Percentiles rank a stretch among this genome's conserved stretches.
Conservation (phyloP, 2,329 filamentous ascomycete genomes). For the Paraconiothyrium sp. region DNA sequence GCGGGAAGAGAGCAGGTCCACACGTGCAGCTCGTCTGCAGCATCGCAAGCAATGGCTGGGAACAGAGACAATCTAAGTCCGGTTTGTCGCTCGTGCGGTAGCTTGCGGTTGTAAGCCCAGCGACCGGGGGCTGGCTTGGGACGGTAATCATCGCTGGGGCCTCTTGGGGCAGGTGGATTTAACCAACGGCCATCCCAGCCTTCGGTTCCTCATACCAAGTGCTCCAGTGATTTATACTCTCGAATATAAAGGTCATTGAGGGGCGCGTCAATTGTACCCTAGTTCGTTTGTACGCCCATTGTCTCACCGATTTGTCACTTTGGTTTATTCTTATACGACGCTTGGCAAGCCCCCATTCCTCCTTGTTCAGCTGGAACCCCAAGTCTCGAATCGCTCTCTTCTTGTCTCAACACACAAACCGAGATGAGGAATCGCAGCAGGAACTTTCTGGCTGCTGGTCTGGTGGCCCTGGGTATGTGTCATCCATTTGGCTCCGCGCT, state of each 20-base stretch:
- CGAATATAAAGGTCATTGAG: not conserved
- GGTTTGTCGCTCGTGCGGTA: not conserved
- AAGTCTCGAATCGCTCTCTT: not conserved
- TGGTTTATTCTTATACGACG: conserved; percentile 8
- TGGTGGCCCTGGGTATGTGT: conserved; percentile 40
- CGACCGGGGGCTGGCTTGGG: conserved; percentile 2
- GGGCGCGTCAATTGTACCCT: not conserved
- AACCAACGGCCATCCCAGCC: conserved; percentile 1
- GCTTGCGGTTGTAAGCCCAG: conserved; percentile 5
- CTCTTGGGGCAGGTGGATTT: not conserved
- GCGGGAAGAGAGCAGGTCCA: conserved; percentile 1
- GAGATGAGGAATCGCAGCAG: conserved; percentile 26
- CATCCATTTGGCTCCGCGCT: not conserved
- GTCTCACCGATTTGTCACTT: not conserved
- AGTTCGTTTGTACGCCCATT: not conserved
- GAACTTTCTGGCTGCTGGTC: conserved; percentile 27
- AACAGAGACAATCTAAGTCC: not conserved
- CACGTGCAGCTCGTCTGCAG: conserved; percentile 12
- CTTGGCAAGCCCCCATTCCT: conserved; percentile 20
- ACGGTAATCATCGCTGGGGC: not conserved
- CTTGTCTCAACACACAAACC: conserved; percentile 13
- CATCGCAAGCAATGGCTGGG: conserved; percentile 15
- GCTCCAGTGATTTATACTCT: not conserved
- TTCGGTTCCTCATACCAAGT: not conserved
- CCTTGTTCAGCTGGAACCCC: conserved; percentile 11